phyloP scores from a whole-genome alignment of 805 yeast genomes.

The Candida maltosa region DNA sequence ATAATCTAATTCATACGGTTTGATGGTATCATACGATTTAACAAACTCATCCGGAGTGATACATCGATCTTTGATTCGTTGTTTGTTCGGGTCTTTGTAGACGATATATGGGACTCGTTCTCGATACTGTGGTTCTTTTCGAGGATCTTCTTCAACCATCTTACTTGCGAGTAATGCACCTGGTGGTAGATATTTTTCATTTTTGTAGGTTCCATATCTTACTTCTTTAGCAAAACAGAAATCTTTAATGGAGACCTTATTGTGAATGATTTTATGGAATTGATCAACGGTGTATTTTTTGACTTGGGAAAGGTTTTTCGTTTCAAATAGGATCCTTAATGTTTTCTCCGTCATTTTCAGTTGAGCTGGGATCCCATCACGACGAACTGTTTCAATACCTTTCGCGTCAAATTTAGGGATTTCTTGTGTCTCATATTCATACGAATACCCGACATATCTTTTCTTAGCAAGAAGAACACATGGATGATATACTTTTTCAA shows the following conservation, averaged over 20 bases:
- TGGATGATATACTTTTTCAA: slow-evolving; percentile 92
- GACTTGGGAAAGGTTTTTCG: slow-evolving; percentile 66
- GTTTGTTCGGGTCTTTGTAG: slow-evolving; percentile 50
- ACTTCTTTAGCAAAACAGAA: slow-evolving; percentile 93
- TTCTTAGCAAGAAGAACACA: slow-evolving; percentile 77
- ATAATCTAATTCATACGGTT: slow-evolving; percentile 57
- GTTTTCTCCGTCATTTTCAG: slow-evolving; percentile 75
- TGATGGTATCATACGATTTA: slow-evolving; percentile 23
- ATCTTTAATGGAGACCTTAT: slow-evolving; percentile 68
- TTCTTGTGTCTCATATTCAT: slow-evolving; percentile 52
- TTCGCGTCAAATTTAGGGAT: slow-evolving; percentile 85
- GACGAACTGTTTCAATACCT: slow-evolving; percentile 90
- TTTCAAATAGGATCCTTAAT: slow-evolving; percentile 65
- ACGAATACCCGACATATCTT: slow-evolving; percentile 85
- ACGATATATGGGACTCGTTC: slow-evolving; percentile 90
- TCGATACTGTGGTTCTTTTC: slow-evolving; percentile 80
- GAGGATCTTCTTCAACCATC: slow-evolving; percentile 57
- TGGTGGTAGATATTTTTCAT: slow-evolving; percentile 73
- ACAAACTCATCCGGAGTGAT: slow-evolving; percentile 74
- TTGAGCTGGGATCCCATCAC: slow-evolving; percentile 94
- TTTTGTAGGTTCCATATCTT: slow-evolving; percentile 76
- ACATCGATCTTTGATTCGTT: slow-evolving; percentile 70
- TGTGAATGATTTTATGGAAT: slow-evolving; percentile 62
- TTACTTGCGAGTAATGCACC: slow-evolving; percentile 82
- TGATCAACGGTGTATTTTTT: slow-evolving; percentile 63